Evolutionary conservation across 768 basidiomycete genomes (phyloP), one percentile per base, ranked within the genome.

Genomic region (Cystofilobasidium capitatum): DNA sequence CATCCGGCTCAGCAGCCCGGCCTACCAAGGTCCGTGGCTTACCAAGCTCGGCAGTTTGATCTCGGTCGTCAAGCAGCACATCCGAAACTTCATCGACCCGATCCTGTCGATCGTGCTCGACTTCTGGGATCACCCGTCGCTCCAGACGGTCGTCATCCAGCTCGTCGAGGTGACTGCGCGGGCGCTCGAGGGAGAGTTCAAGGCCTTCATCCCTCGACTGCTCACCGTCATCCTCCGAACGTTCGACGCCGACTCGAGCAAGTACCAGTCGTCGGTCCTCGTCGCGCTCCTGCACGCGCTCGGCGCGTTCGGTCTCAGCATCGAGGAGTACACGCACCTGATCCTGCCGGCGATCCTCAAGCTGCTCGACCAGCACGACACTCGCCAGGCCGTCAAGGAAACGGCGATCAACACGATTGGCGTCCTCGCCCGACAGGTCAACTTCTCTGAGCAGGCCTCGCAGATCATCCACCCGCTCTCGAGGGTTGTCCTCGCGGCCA

Each of bases 401-500:
- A 84, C 86, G 58, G 93, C 94, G 0, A 87, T 98, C 49, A 86
- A 88, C 70, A 93, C 90, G 0, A 88, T 98, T 47, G 91, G 91
- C 54, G 88, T 88, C 26, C 79, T 99, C 33, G 92, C 91, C 7
- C 83, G 87, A 71, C 83, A 92, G 65, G 91, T 98, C 71, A 97
- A 98, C 78, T 97, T 99, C 74, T 91, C 91, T 4, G 96, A 98
- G 74, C 94, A 98, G 71, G 91, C 96, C 26, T 94, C 91, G 13
- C 85, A 94, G 29, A 96, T 98, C 72, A 89, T 99, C 9, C 96
- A 98, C 73, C 93, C 96, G 6, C 82, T 99, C 31, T 87, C 91
- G 45, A 83, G 96, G 42, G 88, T 97, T 1, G 79, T 99, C 65
- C 85, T 86, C 47, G 81, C 80, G 40, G 87, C 87, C 68, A 73